These are phyloP conservation scores for Boletus tylopilopsis DNA, from an alignment of 768 basidiomycete genomes.

Conservation along the genomic window DNA sequence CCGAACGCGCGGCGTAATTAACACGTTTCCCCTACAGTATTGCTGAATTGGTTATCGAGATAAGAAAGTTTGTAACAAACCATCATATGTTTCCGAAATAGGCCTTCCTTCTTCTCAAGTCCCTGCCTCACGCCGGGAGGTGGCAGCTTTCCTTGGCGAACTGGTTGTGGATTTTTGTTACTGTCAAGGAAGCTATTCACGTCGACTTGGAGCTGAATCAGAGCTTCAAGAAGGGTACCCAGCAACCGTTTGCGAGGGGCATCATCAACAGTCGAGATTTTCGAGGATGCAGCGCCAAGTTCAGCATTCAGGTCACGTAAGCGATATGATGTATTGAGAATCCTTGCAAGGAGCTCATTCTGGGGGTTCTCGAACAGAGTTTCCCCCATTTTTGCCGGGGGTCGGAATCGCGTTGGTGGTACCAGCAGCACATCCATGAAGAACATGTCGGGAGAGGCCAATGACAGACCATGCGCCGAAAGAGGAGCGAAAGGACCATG, in stretches of 20 bases:
- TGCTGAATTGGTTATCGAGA: not conserved
- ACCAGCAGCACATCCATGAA: constrained; percentile 93
- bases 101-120: constrained; percentile 96
- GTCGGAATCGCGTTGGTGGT: constrained; percentile 93
- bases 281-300: constrained; percentile 57
- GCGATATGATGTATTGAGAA: constrained; percentile 76
- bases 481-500: constrained; percentile 81
- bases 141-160: constrained; percentile 84
- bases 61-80: constrained; percentile 39
- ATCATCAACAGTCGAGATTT: constrained; percentile 52
- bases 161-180: constrained; percentile 86
- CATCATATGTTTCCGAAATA: constrained; percentile 99
- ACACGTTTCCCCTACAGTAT: constrained; percentile 88
- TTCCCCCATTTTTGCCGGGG: constrained; percentile 88
- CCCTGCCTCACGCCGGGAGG: constrained; percentile 94
- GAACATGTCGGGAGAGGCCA: constrained; percentile 91
- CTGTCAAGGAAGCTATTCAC: constrained; percentile 98
- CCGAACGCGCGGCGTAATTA: constrained; percentile 99
- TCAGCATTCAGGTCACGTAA: constrained; percentile 73
- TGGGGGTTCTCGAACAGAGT: constrained; percentile 95
- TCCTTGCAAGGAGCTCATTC: constrained; percentile 81
- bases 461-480: constrained; percentile 54
- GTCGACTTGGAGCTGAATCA: constrained; percentile 89
- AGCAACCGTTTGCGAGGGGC: constrained; percentile 52
- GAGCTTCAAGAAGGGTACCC: constrained; percentile 65